A percentile compares a stretch with the other conserved stretches of the same genome.
phyloP scores from a whole-genome alignment of 768 basidiomycete genomes.

The Rhizopogon vesiculosus region DNA sequence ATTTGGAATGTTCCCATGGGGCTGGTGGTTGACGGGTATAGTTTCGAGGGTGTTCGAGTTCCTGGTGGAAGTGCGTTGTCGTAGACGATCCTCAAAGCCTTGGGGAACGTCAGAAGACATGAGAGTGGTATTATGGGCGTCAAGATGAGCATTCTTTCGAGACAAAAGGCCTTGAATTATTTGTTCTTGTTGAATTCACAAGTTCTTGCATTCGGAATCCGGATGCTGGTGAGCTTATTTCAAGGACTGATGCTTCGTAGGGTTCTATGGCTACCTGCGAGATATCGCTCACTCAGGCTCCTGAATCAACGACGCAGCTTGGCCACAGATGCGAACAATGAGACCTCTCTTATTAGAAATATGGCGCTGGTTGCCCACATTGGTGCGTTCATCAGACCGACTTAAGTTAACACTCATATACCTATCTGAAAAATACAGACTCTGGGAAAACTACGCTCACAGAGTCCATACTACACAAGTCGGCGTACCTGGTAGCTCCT shows the following conservation, averaged over 20 bases:
- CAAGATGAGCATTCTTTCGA: neutral
- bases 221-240: neutral
- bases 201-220: neutral
- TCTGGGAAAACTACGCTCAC: conserved; percentile 89
- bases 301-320: conserved; percentile 17
- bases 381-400: conserved; percentile 37
- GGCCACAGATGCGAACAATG: conserved; percentile 21
- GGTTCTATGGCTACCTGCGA: neutral
- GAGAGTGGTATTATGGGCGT: neutral
- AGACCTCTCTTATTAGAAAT: conserved; percentile 52
- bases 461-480: conserved; percentile 78
- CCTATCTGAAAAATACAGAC: conserved; percentile 37
- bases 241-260: conserved; percentile 15
- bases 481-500: conserved; percentile 64
- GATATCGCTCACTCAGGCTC: neutral
- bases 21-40: conserved; percentile 36
- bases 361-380: conserved; percentile 90
- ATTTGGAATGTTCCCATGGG: conserved; percentile 71
- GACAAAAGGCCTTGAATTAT: conserved; percentile 1
- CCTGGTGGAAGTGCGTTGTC: conserved; percentile 31
- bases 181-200: conserved; percentile 16
- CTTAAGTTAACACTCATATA: neutral
- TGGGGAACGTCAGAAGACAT: conserved; percentile 17
- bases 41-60: conserved; percentile 49
- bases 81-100: conserved; percentile 39